Conservation (phyloP, 768 basidiomycete species). For the Pulveroboletus sp. region DNA sequence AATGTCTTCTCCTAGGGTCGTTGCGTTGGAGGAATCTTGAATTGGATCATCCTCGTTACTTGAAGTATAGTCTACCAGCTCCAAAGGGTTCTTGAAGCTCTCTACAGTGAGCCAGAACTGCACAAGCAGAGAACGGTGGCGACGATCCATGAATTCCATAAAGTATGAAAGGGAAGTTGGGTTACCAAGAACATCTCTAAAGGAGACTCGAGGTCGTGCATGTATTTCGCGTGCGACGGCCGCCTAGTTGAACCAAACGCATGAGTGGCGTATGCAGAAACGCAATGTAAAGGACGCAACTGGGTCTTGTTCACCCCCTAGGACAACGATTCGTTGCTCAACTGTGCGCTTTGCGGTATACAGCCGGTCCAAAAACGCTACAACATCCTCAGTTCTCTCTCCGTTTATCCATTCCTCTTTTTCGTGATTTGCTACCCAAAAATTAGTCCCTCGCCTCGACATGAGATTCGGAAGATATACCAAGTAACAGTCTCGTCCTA, state of each 20-base stretch:
- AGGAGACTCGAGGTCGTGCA: slow-evolving; percentile 46
- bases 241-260: slow-evolving; percentile 25
- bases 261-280: slow-evolving; percentile 1
- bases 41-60: slow-evolving; percentile 63
- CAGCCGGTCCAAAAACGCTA: slow-evolving; percentile 82
- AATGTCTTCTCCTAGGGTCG: slow-evolving; percentile 80
- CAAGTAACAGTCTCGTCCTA: slow-evolving; percentile 66
- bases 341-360: slow-evolving; percentile 86
- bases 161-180: slow-evolving; percentile 91
- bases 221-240: slow-evolving; percentile 40
- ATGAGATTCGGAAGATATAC: slow-evolving; percentile 34
- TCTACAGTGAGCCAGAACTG: slow-evolving; percentile 99
- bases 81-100: slow-evolving; percentile 95
- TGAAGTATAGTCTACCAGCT: slow-evolving; percentile 40
- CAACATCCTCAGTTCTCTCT: slow-evolving; percentile 76
- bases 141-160: slow-evolving; percentile 98
- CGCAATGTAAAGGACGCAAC: slow-evolving; percentile 29
- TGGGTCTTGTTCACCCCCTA: slow-evolving; percentile 67
- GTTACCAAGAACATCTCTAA: slow-evolving; percentile 80
- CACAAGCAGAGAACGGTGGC: slow-evolving; percentile 75
- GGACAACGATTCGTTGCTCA: slow-evolving; percentile 75
- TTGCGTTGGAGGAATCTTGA: slow-evolving; percentile 49
- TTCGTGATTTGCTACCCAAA: slow-evolving; percentile 65
- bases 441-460: neutral
- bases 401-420: slow-evolving; percentile 89